These are phyloP conservation scores for Avena sativa DNA, from an alignment of 176 grass and related monocot genomes.

Conservation along the genomic window DNA sequence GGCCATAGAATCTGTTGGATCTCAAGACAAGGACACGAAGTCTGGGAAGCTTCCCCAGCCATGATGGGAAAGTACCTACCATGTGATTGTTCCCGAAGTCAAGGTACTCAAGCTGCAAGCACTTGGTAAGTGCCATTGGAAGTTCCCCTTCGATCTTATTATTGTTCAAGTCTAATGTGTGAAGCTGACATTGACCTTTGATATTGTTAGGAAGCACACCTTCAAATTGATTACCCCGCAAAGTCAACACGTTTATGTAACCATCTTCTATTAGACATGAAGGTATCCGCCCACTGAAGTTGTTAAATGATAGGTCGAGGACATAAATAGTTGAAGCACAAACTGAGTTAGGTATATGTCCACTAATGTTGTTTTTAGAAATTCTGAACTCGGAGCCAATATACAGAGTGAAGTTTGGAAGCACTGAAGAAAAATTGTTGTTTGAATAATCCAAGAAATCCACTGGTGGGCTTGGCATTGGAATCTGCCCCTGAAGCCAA, in stretches of 20 bases:
- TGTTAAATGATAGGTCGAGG: not conserved
- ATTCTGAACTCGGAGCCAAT: not conserved
- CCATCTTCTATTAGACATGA: not conserved
- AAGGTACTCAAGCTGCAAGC: not conserved
- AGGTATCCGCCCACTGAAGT: not conserved
- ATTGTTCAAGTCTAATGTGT: not conserved
- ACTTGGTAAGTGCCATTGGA: not conserved
- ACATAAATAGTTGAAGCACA: not conserved
- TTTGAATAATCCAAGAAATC: not conserved
- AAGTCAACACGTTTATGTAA: not conserved
- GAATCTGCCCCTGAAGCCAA: slow-evolving; percentile 12
- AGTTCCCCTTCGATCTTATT: not conserved
- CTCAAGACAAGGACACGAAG: slow-evolving; percentile 21
- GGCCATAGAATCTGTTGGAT: slow-evolving; percentile 38
- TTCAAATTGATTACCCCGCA: slow-evolving; percentile 2
- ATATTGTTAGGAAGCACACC: not conserved
- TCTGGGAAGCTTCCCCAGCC: not conserved
- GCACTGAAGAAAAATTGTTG: not conserved
- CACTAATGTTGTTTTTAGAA: not conserved
- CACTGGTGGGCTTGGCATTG: not conserved
- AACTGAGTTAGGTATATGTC: not conserved
- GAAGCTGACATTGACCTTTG: not conserved
- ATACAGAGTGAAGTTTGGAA: not conserved
- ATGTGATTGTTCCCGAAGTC: not conserved
- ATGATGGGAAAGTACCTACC: slow-evolving; percentile 35